Base-by-base conservation (phyloP, 2,329 filamentous ascomycete genomes). In the Colletotrichum salicis region DNA sequence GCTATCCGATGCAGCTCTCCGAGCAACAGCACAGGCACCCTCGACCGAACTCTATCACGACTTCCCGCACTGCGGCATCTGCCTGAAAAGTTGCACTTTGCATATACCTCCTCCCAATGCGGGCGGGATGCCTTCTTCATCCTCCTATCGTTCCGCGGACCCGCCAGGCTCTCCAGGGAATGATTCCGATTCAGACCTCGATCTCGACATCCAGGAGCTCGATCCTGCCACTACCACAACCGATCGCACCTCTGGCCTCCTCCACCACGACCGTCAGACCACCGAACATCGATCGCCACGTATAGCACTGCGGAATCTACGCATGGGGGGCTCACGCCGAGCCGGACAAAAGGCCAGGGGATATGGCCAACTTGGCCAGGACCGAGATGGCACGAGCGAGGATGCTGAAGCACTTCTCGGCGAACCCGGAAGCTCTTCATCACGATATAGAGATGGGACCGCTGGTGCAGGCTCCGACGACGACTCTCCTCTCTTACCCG, bases 131-230 rank as follows among this genome's bases (percentile, higher is more conserved):
- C 86, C 88, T 87, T 81, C 86, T 78, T 82, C 85, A 84, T 83
- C 83, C 67, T 80, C 84, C 41, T 85, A 86, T 80, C 85, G 84
- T 78, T 82, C 84, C 76, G 84, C 88, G 78, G 88, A 91, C 80
- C 88, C 89, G 78, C 91, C 91, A 82, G 90, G 92, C 82, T 90
- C 88, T 72, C 87, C 87, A 72, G 82, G 85, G 77, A 86, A 91
- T 82, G 92, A 95, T 79, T 93, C 91, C 79, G 93, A 95, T 80
- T 94, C 92, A 61, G 93, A 96, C 80, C 89, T 92, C 76, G 92
- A 94, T 74, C 86, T 96, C 77, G 92, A 95, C 77, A 87, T 94
- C 76, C 88, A 94, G 78, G 94, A 96, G 85, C 90, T 96, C 75
- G 93, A 95, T 79, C 93, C 93, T 67, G 79, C 79, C 69, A 80